phyloP scores from a whole-genome alignment of 305 asterid genomes.

The Fraxinus latifolia region DNA sequence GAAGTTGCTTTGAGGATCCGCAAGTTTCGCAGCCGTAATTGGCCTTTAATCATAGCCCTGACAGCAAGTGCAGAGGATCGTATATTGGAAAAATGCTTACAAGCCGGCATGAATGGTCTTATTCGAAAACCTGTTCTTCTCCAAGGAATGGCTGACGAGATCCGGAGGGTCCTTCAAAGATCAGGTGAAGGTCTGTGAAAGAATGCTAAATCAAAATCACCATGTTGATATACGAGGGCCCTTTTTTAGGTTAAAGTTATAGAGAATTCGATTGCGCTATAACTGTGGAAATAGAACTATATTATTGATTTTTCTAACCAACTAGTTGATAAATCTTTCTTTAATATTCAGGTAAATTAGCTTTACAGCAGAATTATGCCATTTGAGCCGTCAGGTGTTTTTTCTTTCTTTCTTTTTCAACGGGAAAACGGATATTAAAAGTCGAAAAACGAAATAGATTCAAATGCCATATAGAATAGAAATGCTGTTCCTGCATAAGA shows the following conservation, averaged over 20 bases:
- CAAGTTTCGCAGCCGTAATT: constrained; percentile 58
- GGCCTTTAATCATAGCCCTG: constrained; percentile 78
- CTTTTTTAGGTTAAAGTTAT: not conserved
- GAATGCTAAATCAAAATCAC: not conserved
- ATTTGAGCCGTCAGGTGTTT: not conserved
- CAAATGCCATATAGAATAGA: not conserved
- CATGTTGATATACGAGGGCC: not conserved
- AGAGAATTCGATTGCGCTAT: not conserved
- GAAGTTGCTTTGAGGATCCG: constrained; percentile 72
- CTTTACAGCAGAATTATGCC: not conserved
- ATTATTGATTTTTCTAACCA: not conserved
- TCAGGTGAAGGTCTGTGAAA: not conserved
- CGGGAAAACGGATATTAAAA: not conserved
- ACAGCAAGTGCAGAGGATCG: constrained; percentile 42
- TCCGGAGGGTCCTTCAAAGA: constrained; percentile 32
- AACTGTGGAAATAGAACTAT: not conserved
- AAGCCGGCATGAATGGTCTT: constrained; percentile 47
- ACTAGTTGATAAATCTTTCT: not conserved
- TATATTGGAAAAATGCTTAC: constrained; percentile 32
- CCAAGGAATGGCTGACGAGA: constrained; percentile 40
- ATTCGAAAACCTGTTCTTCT: constrained; percentile 41
- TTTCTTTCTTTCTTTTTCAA: too few species aligned
- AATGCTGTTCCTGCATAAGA: not conserved
- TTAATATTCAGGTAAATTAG: not conserved
- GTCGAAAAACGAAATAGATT: not conserved